Percentiles rank a stretch among this genome's conserved stretches.
Evolutionary conservation across 1,139 yeast species (phyloP).

Genomic region (Debaryomyces sp.): DNA sequence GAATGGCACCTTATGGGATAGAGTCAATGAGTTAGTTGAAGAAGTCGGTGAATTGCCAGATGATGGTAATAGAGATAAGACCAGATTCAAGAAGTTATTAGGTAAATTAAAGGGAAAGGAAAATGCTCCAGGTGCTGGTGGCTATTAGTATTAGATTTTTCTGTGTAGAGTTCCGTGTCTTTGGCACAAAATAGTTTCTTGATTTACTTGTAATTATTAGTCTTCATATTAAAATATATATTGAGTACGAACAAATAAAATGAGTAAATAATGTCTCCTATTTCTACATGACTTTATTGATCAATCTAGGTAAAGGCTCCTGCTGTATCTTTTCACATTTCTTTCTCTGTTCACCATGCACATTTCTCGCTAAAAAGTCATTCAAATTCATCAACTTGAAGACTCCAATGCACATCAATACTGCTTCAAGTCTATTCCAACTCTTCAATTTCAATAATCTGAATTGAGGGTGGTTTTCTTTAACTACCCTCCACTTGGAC

Average conservation of each 20-base stretch:
- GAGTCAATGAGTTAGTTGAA: slow-evolving; percentile 56
- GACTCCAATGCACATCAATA: slow-evolving; percentile 41
- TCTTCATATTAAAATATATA: slow-evolving; percentile 1
- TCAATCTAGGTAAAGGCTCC: slow-evolving; percentile 21
- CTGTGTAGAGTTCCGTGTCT: not conserved
- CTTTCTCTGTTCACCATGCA: slow-evolving; percentile 8
- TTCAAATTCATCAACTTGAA: slow-evolving; percentile 44
- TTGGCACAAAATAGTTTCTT: not conserved
- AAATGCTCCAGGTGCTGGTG: slow-evolving; percentile 66
- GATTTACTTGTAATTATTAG: slow-evolving; percentile 1
- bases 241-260: slow-evolving; percentile 5
- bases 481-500: slow-evolving; percentile 47
- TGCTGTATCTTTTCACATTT: slow-evolving; percentile 21
- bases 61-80: slow-evolving; percentile 61
- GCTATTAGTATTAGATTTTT: slow-evolving; percentile 21
- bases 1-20: slow-evolving; percentile 86
- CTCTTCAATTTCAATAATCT: slow-evolving; percentile 23
- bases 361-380: slow-evolving; percentile 29
- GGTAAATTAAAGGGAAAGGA: slow-evolving; percentile 68
- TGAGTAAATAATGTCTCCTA: slow-evolving; percentile 1
- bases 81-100: slow-evolving; percentile 70
- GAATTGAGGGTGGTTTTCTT: slow-evolving; percentile 43
- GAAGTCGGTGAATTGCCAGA: slow-evolving; percentile 48
- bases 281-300: slow-evolving; percentile 26
- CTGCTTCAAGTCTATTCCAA: slow-evolving; percentile 42